Evolutionary conservation across 78 protist genomes (phyloP).

Genomic region (Anaeramoeba ignava): DNA sequence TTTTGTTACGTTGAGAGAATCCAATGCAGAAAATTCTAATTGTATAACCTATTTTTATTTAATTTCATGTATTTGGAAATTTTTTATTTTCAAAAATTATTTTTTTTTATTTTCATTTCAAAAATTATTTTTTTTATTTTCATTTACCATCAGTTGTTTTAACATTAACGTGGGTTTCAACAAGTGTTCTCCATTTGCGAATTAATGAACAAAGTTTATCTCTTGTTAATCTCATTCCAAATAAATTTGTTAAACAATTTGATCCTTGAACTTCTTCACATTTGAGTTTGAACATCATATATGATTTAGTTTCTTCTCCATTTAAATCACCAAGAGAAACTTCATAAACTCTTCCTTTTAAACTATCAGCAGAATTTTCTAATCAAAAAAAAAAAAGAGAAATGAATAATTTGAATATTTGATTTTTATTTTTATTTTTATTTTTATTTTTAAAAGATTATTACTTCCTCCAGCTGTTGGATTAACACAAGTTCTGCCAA

Average conservation of each 20-base stretch:
- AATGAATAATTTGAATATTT: no score
- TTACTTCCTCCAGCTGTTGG: no score
- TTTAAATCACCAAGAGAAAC: conserved; percentile 83
- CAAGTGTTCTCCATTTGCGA: conserved; percentile 92
- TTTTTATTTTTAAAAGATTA: no score
- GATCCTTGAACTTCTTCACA: conserved; percentile 88
- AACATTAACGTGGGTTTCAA: conserved; percentile 79
- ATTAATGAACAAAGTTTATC: conserved; percentile 84
- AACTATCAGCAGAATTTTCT: conserved; percentile 73
- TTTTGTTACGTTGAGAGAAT: conserved; percentile 73
- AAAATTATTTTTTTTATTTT: conserved; percentile 69
- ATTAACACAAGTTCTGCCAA: no score
- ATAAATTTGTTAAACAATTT: conserved; percentile 81
- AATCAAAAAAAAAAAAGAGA: not conserved
- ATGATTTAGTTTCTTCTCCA: conserved; percentile 66
- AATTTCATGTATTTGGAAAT: no score
- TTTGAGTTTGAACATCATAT: conserved; percentile 81
- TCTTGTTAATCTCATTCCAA: conserved; percentile 94
- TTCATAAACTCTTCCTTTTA: conserved; percentile 93
- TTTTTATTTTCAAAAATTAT: no score
- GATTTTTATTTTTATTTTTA: no score
- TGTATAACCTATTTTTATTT: no score
- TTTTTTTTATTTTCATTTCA: no score
- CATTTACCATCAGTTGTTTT: no score
- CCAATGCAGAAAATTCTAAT: conserved; percentile 87